Conservation (phyloP, 768 basidiomycete species). For the Agaricus blazei region DNA sequence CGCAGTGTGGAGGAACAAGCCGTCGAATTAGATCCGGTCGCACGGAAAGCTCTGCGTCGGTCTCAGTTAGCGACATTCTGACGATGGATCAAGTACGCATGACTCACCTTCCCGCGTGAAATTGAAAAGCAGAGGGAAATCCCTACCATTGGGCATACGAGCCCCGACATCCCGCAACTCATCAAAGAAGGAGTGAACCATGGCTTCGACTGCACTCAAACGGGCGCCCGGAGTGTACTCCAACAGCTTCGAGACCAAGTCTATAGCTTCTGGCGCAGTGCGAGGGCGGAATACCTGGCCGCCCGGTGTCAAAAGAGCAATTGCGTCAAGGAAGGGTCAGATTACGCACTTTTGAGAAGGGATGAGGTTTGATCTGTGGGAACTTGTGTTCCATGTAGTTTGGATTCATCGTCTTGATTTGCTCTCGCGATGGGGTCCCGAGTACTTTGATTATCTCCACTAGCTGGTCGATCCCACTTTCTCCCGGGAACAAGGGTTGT, state of each 20-base stretch:
- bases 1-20: slow-evolving; percentile 87
- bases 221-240: slow-evolving; percentile 98
- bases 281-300: slow-evolving; percentile 93
- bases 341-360: slow-evolving; percentile 82
- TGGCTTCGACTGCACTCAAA: slow-evolving; percentile 83
- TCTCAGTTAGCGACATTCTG: neutral
- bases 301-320: slow-evolving; percentile 1
- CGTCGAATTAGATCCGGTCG: slow-evolving; percentile 90
- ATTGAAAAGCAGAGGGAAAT: slow-evolving; percentile 91
- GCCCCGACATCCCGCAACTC: slow-evolving; percentile 88
- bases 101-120: slow-evolving; percentile 91
- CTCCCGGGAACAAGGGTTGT: slow-evolving; percentile 97
- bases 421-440: slow-evolving; percentile 95
- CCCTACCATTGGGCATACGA: slow-evolving; percentile 95
- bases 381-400: slow-evolving; percentile 99
- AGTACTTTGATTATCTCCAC: slow-evolving; percentile 99
- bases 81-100: neutral
- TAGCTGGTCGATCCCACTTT: slow-evolving; percentile 97
- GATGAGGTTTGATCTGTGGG: slow-evolving; percentile 99
- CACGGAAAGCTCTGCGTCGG: slow-evolving; percentile 82
- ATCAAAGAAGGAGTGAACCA: slow-evolving; percentile 97
- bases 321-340: slow-evolving; percentile 3
- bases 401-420: slow-evolving; percentile 99
- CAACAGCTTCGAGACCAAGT: slow-evolving; percentile 88
- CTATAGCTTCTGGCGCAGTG: slow-evolving; percentile 93